A percentile compares a stretch with the other conserved stretches of the same genome.
These are phyloP conservation scores for Komagataella phaffii DNA, from an alignment of 805 yeast genomes.

Conservation along the genomic window DNA sequence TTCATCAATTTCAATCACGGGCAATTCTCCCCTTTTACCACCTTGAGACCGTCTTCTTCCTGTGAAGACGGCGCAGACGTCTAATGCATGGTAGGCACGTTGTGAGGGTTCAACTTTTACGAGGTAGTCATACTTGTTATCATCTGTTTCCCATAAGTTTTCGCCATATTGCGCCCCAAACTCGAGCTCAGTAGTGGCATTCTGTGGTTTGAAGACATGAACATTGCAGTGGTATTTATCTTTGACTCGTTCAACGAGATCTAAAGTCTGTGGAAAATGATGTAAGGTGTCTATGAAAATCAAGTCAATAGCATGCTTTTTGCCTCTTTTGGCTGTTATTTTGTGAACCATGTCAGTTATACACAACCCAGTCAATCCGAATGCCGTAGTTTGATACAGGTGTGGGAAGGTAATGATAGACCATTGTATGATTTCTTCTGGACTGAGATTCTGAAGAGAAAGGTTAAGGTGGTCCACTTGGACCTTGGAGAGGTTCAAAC, in stretches of 20 bases:
- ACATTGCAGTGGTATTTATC: conserved; percentile 43
- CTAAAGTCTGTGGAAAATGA: conserved; percentile 90
- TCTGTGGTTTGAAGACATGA: conserved; percentile 57
- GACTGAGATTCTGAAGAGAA: conserved; percentile 38
- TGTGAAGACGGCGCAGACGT: conserved; percentile 77
- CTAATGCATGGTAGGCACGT: conserved; percentile 63
- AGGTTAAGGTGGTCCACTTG: conserved; percentile 58
- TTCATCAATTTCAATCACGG: conserved; percentile 65
- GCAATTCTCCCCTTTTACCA: conserved; percentile 59
- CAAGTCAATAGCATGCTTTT: conserved; percentile 42
- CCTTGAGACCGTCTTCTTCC: conserved; percentile 91
- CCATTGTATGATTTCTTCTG: conserved; percentile 75
- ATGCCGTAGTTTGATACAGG: conserved; percentile 85
- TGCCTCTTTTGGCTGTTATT: conserved; percentile 15
- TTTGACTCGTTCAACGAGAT: conserved; percentile 48
- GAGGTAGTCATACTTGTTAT: conserved; percentile 65
- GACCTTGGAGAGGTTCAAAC: conserved; percentile 24
- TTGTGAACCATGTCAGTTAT: conserved; percentile 72
- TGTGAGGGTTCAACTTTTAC: conserved; percentile 91
- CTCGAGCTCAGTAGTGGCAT: conserved; percentile 39
- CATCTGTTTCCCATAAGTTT: conserved; percentile 73
- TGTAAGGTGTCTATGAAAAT: conserved; percentile 84
- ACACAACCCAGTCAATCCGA: conserved; percentile 85
- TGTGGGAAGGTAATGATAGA: conserved; percentile 71
- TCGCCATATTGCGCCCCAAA: conserved; percentile 63